These are phyloP conservation scores for Hanseniaspora taiwanica DNA, from an alignment of 805 yeast genomes.

Conservation along the genomic window DNA sequence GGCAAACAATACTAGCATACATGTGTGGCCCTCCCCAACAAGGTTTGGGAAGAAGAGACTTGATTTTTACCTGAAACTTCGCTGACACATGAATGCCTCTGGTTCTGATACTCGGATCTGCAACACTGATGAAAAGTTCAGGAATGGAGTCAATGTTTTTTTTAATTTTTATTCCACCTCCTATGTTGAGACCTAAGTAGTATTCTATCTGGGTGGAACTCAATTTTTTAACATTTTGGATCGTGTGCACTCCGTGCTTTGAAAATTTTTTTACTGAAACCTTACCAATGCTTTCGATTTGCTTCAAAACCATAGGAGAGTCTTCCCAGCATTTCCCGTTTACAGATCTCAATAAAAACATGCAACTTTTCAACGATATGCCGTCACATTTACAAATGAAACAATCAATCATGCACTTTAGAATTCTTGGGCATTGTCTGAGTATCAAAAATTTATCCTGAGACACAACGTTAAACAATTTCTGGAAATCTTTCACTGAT, in stretches of 20 bases:
- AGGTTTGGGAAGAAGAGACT: constrained; percentile 12
- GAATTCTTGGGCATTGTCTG: constrained; percentile 29
- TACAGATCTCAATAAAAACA: constrained; percentile 29
- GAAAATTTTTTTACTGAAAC: constrained; percentile 28
- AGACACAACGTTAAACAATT: constrained; percentile 26
- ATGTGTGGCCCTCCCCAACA: constrained; percentile 24
- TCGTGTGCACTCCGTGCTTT: constrained; percentile 21
- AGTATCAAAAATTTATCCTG: constrained; percentile 33
- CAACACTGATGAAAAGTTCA: constrained; percentile 14
- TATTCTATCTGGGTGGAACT: constrained; percentile 27
- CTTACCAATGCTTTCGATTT: constrained; percentile 34
- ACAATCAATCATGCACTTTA: constrained; percentile 33
- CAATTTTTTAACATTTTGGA: constrained; percentile 22
- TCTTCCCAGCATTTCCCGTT: constrained; percentile 40
- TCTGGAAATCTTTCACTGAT: constrained; percentile 27
- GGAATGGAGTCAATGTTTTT: constrained; percentile 28
- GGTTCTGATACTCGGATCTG: neutral
- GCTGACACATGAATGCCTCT: neutral
- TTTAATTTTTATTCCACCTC: constrained; percentile 27
- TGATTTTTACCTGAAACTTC: constrained; percentile 2
- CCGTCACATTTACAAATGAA: constrained; percentile 30
- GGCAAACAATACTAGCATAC: constrained; percentile 21
- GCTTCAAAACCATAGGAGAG: constrained; percentile 31
- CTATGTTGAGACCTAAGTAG: constrained; percentile 28
- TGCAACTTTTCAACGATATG: constrained; percentile 26